These are phyloP conservation scores for Neopestalotiopsis sp. DNA, from an alignment of 2,329 filamentous ascomycete genomes.

Conservation along the genomic window DNA sequence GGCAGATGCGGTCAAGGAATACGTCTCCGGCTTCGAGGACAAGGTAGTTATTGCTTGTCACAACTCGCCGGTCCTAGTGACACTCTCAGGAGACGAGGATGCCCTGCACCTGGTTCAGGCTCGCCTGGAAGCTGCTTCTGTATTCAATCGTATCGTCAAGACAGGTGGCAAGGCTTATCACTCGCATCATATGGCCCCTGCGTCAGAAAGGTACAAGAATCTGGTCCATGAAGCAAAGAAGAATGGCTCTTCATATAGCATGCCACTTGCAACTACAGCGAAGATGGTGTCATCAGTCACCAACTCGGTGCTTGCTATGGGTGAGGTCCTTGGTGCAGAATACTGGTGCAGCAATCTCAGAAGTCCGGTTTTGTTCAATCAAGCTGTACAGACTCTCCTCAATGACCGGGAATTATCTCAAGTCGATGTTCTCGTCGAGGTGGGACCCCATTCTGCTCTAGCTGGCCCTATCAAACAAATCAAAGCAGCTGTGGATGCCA, in stretches of 20 bases:
- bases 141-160: constrained; percentile 50
- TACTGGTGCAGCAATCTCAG: no score
- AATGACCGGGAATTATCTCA: no score
- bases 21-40: constrained; percentile 42
- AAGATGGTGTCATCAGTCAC: constrained; percentile 32
- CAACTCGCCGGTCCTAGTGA: constrained; percentile 49
- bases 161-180: constrained; percentile 48
- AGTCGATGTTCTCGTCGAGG: no score
- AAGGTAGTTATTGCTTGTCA: constrained; percentile 43
- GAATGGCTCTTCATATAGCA: constrained; percentile 5
- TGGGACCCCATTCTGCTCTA: no score
- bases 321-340: no score
- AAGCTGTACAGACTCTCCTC: no score
- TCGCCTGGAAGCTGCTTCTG: constrained; percentile 44
- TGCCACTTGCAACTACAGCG: constrained; percentile 9
- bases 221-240: constrained; percentile 8
- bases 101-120: constrained; percentile 44
- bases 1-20: constrained; percentile 26
- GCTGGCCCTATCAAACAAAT: constrained; percentile 19
- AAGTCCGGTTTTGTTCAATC: no score
- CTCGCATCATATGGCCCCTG: constrained; percentile 40
- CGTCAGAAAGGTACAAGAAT: constrained; percentile 9
- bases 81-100: constrained; percentile 52
- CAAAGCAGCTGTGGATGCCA: constrained; percentile 24
- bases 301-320: constrained; percentile 5